Conservation (phyloP, 2,329 filamentous ascomycete genomes). For the Davidsoniella neocaledoniae region DNA sequence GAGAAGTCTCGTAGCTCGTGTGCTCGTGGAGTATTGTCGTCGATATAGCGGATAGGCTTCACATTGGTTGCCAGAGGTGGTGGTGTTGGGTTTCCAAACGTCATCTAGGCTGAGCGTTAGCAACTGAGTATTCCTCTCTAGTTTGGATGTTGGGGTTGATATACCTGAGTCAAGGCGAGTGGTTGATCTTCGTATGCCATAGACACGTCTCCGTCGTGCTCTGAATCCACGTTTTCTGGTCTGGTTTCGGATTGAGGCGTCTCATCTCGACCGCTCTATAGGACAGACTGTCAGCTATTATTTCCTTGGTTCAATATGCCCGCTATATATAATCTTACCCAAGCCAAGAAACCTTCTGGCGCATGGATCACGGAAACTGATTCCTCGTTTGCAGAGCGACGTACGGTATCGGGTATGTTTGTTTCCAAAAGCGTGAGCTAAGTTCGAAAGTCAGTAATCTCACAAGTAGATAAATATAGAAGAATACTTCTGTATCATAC, state of each 20-base stretch:
- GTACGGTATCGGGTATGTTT: constrained; percentile 37
- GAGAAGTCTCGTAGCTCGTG: constrained; percentile 66
- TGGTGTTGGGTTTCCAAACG: constrained; percentile 30
- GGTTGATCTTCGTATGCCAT: constrained; percentile 1
- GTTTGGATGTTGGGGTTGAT: neutral
- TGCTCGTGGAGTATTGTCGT: constrained; percentile 62
- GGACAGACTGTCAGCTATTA: neutral
- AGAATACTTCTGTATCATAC: neutral
- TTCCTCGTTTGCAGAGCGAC: constrained; percentile 51
- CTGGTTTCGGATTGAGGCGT: constrained; percentile 3
- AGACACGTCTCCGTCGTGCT: constrained; percentile 2
- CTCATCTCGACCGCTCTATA: constrained; percentile 2
- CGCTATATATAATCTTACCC: constrained; percentile 37
- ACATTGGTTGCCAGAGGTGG: constrained; percentile 64
- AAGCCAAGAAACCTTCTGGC: constrained; percentile 64
- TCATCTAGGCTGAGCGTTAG: neutral
- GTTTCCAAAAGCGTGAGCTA: constrained; percentile 32
- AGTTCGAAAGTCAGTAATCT: neutral
- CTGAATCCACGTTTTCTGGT: constrained; percentile 1
- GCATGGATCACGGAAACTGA: constrained; percentile 84
- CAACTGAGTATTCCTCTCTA: neutral
- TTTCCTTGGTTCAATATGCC: neutral
- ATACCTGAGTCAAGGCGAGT: neutral
- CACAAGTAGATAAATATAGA: no score
- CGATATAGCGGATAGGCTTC: constrained; percentile 44